Percentiles rank a stretch among this genome's conserved stretches.
These are phyloP conservation scores for Alternaria ethzedia DNA, from an alignment of 2,329 filamentous ascomycete genomes.

Conservation along the genomic window DNA sequence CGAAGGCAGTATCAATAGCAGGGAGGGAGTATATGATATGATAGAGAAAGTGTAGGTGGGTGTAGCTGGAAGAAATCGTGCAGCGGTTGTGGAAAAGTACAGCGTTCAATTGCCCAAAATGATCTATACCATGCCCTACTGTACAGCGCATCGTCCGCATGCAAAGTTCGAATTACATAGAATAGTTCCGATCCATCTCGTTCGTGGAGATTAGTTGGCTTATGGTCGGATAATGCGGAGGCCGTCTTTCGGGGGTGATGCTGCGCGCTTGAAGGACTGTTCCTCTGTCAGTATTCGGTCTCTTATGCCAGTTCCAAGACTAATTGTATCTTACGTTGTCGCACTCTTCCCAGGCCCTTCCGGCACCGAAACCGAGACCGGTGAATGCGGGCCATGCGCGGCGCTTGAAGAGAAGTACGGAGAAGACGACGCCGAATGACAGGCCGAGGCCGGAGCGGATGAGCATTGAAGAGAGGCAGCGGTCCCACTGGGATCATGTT, in stretches of 20 bases:
- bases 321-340: conserved; percentile 65
- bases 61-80: background rate
- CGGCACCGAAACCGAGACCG: conserved; percentile 92
- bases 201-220: conserved; percentile 7
- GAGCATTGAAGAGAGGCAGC: conserved; percentile 94
- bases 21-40: background rate
- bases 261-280: conserved; percentile 60
- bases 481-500: conserved; percentile 80
- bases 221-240: conserved; percentile 56
- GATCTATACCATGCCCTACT: conserved; percentile 44
- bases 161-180: conserved; percentile 24
- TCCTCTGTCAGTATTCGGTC: conserved; percentile 8
- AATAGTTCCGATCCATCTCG: conserved; percentile 10
- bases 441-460: conserved; percentile 96
- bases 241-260: conserved; percentile 56
- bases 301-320: conserved; percentile 21
- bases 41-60: background rate
- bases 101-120: conserved; percentile 34
- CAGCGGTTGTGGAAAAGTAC: conserved; percentile 22
- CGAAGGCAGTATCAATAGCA: background rate
- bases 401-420: conserved; percentile 96
- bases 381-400: conserved; percentile 97
- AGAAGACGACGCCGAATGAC: conserved; percentile 98
- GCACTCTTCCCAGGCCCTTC: conserved; percentile 97
- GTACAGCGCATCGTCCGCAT: conserved; percentile 41